Conservation (phyloP, 805 yeast genomes). For the Monosporozyma yasuniensis region DNA sequence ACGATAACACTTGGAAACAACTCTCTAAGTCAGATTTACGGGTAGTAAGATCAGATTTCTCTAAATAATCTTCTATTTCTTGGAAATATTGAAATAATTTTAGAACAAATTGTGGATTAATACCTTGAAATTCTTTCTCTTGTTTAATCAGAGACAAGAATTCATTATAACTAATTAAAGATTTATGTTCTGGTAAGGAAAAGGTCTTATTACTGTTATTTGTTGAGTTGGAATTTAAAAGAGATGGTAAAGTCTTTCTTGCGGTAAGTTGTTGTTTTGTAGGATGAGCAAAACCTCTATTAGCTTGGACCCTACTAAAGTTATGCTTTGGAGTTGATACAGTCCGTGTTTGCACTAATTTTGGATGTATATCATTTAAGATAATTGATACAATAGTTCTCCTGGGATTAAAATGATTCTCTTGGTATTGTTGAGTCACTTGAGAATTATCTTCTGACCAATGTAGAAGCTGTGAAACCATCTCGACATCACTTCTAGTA, state of each 20-base stretch:
- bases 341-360: not conserved
- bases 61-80: not conserved
- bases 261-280: not conserved
- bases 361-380: not conserved
- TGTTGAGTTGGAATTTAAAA: not conserved
- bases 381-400: conserved; percentile 35
- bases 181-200: not conserved
- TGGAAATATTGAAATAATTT: not conserved
- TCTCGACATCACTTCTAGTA: not conserved
- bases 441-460: conserved; percentile 12
- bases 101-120: not conserved
- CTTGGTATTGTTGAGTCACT: conserved; percentile 23
- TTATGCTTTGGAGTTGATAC: not conserved
- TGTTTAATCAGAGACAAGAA: not conserved
- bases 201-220: not conserved
- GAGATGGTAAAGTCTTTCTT: not conserved
- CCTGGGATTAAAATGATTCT: conserved; percentile 23
- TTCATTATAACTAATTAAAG: not conserved
- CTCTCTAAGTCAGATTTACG: not conserved
- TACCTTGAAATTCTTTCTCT: not conserved
- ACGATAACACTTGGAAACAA: not conserved
- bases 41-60: not conserved
- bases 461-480: conserved; percentile 13
- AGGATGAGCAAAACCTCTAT: conserved; percentile 1
- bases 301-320: conserved; percentile 1